phyloP scores from a whole-genome alignment of 768 basidiomycete species.

The Agaricus subrufescens region DNA sequence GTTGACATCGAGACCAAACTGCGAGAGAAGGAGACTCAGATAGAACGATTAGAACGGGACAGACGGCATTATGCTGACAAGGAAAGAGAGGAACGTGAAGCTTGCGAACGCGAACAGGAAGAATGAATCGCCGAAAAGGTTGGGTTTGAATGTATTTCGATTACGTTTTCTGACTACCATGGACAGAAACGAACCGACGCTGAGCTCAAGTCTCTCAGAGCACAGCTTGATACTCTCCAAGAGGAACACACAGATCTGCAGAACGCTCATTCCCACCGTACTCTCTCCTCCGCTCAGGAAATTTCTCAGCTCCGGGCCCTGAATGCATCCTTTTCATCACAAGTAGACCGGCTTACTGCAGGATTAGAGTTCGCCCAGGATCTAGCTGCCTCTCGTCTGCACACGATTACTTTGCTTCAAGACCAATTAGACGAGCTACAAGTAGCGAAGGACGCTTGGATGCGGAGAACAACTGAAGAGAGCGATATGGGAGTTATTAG shows the following conservation, averaged over 20 bases:
- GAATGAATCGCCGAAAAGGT: constrained; percentile 61
- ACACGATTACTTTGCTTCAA: constrained; percentile 40
- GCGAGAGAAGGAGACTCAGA: constrained; percentile 54
- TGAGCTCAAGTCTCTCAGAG: constrained; percentile 50
- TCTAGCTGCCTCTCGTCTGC: constrained; percentile 36
- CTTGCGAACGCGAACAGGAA: constrained; percentile 53
- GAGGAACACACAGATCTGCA: constrained; percentile 60
- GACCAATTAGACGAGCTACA: constrained; percentile 42
- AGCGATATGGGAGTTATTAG: constrained; percentile 54
- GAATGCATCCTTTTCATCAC: constrained; percentile 41
- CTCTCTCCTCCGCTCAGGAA: constrained; percentile 44
- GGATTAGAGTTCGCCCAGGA: constrained; percentile 42
- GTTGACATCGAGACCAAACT: constrained; percentile 65
- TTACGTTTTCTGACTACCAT: not conserved
- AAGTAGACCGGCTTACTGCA: constrained; percentile 32
- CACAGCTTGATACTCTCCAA: constrained; percentile 40
- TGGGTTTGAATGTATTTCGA: constrained; percentile 10
- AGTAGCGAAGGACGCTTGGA: constrained; percentile 24
- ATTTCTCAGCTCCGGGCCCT: constrained; percentile 48
- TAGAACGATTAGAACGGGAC: constrained; percentile 69
- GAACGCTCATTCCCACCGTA: constrained; percentile 46
- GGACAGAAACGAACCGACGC: constrained; percentile 43
- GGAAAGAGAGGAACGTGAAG: constrained; percentile 64
- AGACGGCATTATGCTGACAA: constrained; percentile 64
- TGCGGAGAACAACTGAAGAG: constrained; percentile 36